These are phyloP conservation scores for Verbena officinalis DNA, from an alignment of 257 asterid genomes.

Conservation along the genomic window DNA sequence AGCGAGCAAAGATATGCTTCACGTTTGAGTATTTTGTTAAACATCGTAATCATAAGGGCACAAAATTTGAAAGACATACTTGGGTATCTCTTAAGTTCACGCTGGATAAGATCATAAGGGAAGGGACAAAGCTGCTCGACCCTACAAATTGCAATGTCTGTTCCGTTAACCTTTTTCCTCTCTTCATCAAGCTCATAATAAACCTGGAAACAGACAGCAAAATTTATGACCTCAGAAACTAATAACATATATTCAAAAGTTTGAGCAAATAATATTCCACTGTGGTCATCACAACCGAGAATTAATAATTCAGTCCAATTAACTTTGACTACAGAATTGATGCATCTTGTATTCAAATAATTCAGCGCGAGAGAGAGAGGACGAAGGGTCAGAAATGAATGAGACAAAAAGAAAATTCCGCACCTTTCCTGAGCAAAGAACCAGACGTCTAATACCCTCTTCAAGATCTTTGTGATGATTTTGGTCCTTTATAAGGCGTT, in stretches of 20 bases:
- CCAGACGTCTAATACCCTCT: constrained; percentile 82
- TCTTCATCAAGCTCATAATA: constrained; percentile 92
- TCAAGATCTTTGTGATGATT: constrained; percentile 84
- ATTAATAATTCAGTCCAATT: not conserved
- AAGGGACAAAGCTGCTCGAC: constrained; percentile 98
- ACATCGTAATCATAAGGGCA: not conserved
- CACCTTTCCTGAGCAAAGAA: constrained; percentile 99
- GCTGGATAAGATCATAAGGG: constrained; percentile 91
- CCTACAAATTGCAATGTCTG: constrained; percentile 89
- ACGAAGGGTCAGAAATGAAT: not conserved
- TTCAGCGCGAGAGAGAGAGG: not conserved
- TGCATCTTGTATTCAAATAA: not conserved
- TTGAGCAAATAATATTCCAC: not conserved
- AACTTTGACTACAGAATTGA: not conserved
- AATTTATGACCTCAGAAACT: not conserved
- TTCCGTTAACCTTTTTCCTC: constrained; percentile 65
- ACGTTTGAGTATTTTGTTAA: constrained; percentile 2
- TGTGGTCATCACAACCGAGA: not conserved
- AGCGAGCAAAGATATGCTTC: not conserved
- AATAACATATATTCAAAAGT: constrained; percentile 2
- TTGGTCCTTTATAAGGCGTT: constrained; percentile 93
- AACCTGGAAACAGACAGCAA: constrained; percentile 47
- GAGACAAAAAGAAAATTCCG: constrained; percentile 6
- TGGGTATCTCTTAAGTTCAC: constrained; percentile 95
- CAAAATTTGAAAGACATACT: constrained; percentile 47